A percentile compares a stretch with the other conserved stretches of the same genome.
These are phyloP conservation scores for Magnolia sinica DNA, from an alignment of 164 flowering plant species.

Conservation along the genomic window DNA sequence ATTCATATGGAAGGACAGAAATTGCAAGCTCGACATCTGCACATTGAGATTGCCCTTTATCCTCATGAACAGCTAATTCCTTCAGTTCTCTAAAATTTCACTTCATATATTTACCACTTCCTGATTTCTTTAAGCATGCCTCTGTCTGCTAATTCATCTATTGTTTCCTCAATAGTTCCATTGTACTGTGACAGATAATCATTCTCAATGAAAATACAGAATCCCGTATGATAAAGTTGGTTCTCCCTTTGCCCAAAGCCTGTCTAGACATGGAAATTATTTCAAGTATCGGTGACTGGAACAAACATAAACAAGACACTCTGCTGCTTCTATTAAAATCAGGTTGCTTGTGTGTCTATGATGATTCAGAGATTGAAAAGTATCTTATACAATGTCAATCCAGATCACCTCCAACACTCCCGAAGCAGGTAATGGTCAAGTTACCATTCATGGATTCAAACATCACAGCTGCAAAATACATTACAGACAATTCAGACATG, in stretches of 20 bases:
- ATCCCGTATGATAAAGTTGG: constrained; percentile 70
- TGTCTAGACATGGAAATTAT: constrained; percentile 67
- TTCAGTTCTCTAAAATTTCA: too few species aligned
- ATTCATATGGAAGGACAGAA: background rate
- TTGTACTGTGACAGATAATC: constrained; percentile 50
- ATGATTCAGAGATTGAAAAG: constrained; percentile 65
- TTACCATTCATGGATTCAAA: constrained; percentile 66
- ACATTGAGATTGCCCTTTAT: background rate
- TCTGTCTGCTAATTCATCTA: background rate
- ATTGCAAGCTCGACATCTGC: background rate
- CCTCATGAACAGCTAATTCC: background rate
- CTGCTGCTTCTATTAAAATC: constrained; percentile 69
- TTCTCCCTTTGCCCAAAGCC: constrained; percentile 60
- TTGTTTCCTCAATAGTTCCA: constrained; percentile 5
- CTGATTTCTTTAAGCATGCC: background rate
- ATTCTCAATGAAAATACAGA: constrained; percentile 72
- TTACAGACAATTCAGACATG: constrained; percentile 33
- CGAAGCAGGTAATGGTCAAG: constrained; percentile 61
- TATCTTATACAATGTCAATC: constrained; percentile 69
- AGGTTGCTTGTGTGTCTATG: constrained; percentile 56
- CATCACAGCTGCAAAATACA: constrained; percentile 51
- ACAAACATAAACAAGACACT: constrained; percentile 50
- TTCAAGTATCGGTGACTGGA: constrained; percentile 42
- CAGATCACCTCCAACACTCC: constrained; percentile 68
- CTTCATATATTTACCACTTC: background rate